Percentiles rank a stretch among this genome's conserved stretches.
Conservation (phyloP, 2,329 filamentous ascomycete genomes). For the Ceratocystis papillata region DNA sequence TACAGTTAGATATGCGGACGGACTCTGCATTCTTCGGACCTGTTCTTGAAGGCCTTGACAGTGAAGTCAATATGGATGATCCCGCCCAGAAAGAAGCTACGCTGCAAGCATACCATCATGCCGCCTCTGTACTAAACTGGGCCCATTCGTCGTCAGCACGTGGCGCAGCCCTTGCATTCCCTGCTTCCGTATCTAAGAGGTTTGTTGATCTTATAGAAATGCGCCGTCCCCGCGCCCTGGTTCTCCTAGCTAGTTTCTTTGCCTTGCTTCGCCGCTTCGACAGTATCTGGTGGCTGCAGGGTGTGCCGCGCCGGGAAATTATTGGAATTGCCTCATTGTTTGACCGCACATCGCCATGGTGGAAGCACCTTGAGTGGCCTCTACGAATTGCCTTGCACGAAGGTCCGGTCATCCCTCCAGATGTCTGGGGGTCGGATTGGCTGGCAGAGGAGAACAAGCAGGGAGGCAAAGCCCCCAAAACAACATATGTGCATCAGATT, state of each 20-base stretch:
- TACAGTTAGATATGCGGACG: constrained; percentile 47
- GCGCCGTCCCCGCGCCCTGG: constrained; percentile 50
- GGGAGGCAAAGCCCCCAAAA: constrained; percentile 23
- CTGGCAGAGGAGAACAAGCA: constrained; percentile 35
- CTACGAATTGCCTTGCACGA: constrained; percentile 50
- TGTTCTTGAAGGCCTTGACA: constrained; percentile 46
- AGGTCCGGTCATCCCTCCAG: constrained; percentile 41
- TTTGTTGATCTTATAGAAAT: constrained; percentile 51
- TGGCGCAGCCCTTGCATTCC: constrained; percentile 50
- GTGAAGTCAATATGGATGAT: constrained; percentile 36
- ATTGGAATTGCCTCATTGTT: constrained; percentile 51
- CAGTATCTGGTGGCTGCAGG: constrained; percentile 58
- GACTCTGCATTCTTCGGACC: constrained; percentile 49
- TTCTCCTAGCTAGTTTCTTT: constrained; percentile 56
- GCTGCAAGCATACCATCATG: constrained; percentile 50
- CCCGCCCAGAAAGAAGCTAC: constrained; percentile 29
- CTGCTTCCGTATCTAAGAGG: constrained; percentile 51
- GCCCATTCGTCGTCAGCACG: constrained; percentile 50
- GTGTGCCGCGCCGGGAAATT: constrained; percentile 55
- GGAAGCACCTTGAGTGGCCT: constrained; percentile 52
- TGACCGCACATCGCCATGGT: constrained; percentile 49
- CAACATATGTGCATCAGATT: constrained; percentile 30
- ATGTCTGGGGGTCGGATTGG: constrained; percentile 47
- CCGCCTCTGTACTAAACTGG: constrained; percentile 57
- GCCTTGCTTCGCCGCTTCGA: constrained; percentile 53